Conservation (phyloP, 768 basidiomycete genomes). For the Hortiboletus campestris region DNA sequence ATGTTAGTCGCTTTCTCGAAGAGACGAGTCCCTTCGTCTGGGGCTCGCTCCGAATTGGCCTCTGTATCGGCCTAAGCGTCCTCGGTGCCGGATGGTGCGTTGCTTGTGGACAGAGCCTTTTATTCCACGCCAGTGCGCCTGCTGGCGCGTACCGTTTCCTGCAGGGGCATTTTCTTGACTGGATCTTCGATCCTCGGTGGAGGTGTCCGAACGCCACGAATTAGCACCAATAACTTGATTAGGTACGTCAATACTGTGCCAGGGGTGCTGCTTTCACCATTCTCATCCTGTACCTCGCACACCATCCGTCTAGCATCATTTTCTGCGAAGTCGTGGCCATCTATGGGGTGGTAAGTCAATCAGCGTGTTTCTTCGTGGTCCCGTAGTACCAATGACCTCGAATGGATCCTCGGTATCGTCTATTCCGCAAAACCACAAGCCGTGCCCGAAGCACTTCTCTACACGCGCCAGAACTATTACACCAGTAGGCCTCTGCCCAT, state of each 20-base stretch:
- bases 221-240: slow-evolving; percentile 96
- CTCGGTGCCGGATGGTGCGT: slow-evolving; percentile 93
- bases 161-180: slow-evolving; percentile 96
- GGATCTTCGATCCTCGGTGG: slow-evolving; percentile 97
- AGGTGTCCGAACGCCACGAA: slow-evolving; percentile 90
- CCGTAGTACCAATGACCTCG: not conserved
- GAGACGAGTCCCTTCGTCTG: slow-evolving; percentile 93
- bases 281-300: not conserved
- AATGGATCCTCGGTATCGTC: slow-evolving; percentile 91
- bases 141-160: not conserved
- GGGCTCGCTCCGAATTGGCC: slow-evolving; percentile 86
- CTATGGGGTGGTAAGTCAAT: slow-evolving; percentile 80
- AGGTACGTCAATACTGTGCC: slow-evolving; percentile 50
- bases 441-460: slow-evolving; percentile 65
- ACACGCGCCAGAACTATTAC: slow-evolving; percentile 88
- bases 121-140: not conserved
- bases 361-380: not conserved
- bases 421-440: slow-evolving; percentile 78
- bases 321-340: slow-evolving; percentile 99
- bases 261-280: too few species aligned
- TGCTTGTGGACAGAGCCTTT: not conserved
- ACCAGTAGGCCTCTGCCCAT: slow-evolving; percentile 54
- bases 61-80: slow-evolving; percentile 92
- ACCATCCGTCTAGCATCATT: slow-evolving; percentile 66
- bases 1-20: slow-evolving; percentile 90